Evolutionary conservation across 306 rosid species (phyloP).

Genomic region (Leucaena leucocephala): DNA sequence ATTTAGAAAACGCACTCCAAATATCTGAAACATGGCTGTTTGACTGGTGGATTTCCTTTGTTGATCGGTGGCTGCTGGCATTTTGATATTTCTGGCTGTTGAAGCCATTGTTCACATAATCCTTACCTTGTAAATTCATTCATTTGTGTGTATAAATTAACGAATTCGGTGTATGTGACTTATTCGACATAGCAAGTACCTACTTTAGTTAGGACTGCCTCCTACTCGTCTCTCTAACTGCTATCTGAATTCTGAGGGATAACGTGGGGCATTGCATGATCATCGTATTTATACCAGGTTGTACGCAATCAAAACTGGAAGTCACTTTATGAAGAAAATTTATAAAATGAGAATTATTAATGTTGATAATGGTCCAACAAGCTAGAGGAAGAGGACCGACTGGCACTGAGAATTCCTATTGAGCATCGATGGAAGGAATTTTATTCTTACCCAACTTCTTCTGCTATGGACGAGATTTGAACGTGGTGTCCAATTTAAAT

Average conservation of each 20-base stretch:
- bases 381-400: not conserved
- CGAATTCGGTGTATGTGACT: not conserved
- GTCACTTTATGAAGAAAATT: too few species aligned
- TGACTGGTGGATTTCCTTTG: not conserved
- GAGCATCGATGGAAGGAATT: not conserved
- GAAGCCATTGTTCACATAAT: not conserved
- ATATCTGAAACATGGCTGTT: not conserved
- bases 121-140: not conserved
- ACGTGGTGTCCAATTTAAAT: not conserved
- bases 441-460: not conserved
- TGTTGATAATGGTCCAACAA: not conserved
- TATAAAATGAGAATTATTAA: too few species aligned
- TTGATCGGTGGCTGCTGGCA: not conserved
- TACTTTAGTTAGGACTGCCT: not conserved
- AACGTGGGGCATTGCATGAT: too few species aligned
- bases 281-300: too few species aligned
- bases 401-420: not conserved
- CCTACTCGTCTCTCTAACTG: not conserved
- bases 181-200: not conserved
- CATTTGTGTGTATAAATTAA: not conserved
- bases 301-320: too few species aligned
- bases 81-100: not conserved
- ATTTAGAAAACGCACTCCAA: not conserved
- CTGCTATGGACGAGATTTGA: not conserved
- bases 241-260: not conserved